A percentile compares a stretch with the other conserved stretches of the same genome.
These are phyloP conservation scores for Penicillium mononematosum DNA, from an alignment of 495 filamentous ascomycete genomes.

Conservation along the genomic window DNA sequence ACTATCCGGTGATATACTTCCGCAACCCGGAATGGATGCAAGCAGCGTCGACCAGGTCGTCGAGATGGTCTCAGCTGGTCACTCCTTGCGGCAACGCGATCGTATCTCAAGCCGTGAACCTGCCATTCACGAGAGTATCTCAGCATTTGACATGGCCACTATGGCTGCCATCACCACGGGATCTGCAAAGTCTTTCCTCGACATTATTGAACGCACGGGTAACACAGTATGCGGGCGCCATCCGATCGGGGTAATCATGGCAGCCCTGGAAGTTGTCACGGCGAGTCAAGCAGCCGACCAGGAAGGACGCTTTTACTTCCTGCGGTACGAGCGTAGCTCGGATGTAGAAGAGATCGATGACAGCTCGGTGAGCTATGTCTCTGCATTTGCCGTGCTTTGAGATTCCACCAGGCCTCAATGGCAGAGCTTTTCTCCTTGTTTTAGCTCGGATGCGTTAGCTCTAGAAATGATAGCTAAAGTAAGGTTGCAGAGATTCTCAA, in stretches of 20 bases:
- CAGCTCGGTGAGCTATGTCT: slow-evolving; percentile 91
- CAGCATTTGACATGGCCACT: slow-evolving; percentile 70
- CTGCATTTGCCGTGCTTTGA: slow-evolving; percentile 45
- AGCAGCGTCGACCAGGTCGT: slow-evolving; percentile 28
- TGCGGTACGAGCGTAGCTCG: slow-evolving; percentile 88
- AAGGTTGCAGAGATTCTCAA: neutral
- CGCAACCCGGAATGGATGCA: slow-evolving; percentile 38
- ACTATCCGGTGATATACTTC: slow-evolving; percentile 40
- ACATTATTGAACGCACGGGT: slow-evolving; percentile 64
- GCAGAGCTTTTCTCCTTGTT: neutral
- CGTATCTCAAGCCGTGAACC: slow-evolving; percentile 43
- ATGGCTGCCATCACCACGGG: slow-evolving; percentile 83
- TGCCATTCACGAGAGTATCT: slow-evolving; percentile 83
- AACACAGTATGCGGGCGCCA: slow-evolving; percentile 97
- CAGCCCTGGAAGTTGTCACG: slow-evolving; percentile 66
- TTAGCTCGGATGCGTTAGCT: neutral
- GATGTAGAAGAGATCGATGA: slow-evolving; percentile 68
- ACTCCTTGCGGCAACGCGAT: slow-evolving; percentile 40
- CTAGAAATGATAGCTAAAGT: neutral
- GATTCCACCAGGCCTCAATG: neutral
- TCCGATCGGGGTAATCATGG: slow-evolving; percentile 94
- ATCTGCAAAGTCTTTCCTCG: slow-evolving; percentile 63
- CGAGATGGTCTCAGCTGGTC: slow-evolving; percentile 36
- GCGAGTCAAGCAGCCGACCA: slow-evolving; percentile 29
- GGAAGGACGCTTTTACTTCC: slow-evolving; percentile 72